Conservation (phyloP, 2,329 filamentous ascomycete species). For the Phialemoniopsis sp. region DNA sequence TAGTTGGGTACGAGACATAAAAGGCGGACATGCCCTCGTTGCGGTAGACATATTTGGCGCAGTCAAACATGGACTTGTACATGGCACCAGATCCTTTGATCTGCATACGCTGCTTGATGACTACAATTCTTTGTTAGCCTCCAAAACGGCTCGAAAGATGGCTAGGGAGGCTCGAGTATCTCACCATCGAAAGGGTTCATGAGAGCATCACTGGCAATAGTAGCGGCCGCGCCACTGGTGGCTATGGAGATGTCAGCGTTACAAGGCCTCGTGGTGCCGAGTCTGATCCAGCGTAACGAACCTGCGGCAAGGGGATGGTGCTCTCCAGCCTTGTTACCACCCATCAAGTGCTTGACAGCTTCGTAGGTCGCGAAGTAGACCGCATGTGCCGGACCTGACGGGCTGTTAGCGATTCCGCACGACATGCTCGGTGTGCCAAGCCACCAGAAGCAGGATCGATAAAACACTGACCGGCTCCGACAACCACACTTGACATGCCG, state of each 20-base stretch:
- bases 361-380: conserved; percentile 99
- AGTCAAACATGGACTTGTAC: conserved; percentile 83
- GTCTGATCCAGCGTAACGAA: conserved; percentile 36
- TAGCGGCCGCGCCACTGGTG: conserved; percentile 88
- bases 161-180: conserved; percentile 17
- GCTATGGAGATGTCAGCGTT: conserved; percentile 48
- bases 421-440: no score
- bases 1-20: conserved; percentile 98
- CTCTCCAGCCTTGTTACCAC: conserved; percentile 80
- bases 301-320: conserved; percentile 93
- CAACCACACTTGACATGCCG: conserved; percentile 91
- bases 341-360: conserved; percentile 92
- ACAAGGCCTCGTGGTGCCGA: no score
- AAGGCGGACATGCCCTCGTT: conserved; percentile 88
- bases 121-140: conserved; percentile 40
- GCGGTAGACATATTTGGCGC: conserved; percentile 81
- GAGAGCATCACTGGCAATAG: conserved; percentile 93
- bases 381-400: conserved; percentile 83
- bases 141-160: background rate
- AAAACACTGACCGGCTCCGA: conserved; percentile 84
- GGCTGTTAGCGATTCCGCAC: conserved; percentile 6
- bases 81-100: conserved; percentile 85
- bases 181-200: conserved; percentile 99
- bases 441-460: no score
- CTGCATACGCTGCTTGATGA: conserved; percentile 99